A percentile compares a stretch with the other conserved stretches of the same genome.
Evolutionary conservation across 495 filamentous ascomycete species (phyloP).

Genomic region (Haplographium delicatum): DNA sequence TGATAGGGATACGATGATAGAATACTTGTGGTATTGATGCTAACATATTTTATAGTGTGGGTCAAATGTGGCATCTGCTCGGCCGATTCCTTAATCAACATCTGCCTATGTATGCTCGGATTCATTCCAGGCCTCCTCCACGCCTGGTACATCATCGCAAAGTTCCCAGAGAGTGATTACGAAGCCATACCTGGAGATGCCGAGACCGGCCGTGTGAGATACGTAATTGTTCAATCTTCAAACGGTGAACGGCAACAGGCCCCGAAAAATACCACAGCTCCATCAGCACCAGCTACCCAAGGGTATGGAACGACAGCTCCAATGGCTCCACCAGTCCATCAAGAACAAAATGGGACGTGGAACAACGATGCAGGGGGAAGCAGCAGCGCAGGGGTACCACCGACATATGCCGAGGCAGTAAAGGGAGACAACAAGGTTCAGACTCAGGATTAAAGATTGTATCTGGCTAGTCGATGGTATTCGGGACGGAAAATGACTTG

Average conservation of each 20-base stretch:
- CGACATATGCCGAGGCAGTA: slow-evolving; percentile 37
- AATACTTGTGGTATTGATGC: slow-evolving; percentile 9
- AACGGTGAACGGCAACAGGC: slow-evolving; percentile 11
- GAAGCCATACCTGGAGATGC: slow-evolving; percentile 50
- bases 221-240: slow-evolving; percentile 58
- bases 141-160: slow-evolving; percentile 96
- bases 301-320: slow-evolving; percentile 24
- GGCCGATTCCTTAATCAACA: slow-evolving; percentile 90
- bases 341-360: slow-evolving; percentile 23
- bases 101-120: slow-evolving; percentile 84
- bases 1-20: slow-evolving; percentile 1
- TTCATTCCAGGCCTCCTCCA: slow-evolving; percentile 88
- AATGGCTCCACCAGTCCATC: slow-evolving; percentile 22
- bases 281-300: slow-evolving; percentile 5
- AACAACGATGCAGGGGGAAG: slow-evolving; percentile 19
- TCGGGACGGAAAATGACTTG: no score
- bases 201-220: slow-evolving; percentile 55
- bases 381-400: slow-evolving; percentile 22
- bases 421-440: slow-evolving; percentile 88
- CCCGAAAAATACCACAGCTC: slow-evolving; percentile 5
- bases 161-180: slow-evolving; percentile 76
- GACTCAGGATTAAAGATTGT: slow-evolving; percentile 49
- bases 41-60: slow-evolving; percentile 62
- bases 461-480: no score
- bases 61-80: slow-evolving; percentile 92